These are phyloP conservation scores for Haplosporangium sp. DNA, from an alignment of 371 early-diverging fungal genomes.

Conservation along the genomic window DNA sequence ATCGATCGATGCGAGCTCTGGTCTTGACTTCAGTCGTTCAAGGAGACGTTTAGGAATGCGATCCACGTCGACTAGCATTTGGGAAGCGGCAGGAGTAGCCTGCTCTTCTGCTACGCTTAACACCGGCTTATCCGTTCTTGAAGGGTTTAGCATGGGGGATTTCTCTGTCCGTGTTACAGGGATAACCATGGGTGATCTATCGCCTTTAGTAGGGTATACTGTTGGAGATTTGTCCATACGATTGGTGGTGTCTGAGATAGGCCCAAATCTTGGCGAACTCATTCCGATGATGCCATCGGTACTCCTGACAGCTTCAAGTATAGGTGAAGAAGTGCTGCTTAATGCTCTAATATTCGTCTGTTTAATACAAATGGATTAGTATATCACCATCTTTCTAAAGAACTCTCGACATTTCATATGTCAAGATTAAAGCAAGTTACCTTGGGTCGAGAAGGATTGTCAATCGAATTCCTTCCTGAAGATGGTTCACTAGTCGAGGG, in stretches of 20 bases:
- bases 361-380: no score
- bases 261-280: conserved; percentile 32
- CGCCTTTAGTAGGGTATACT: background rate
- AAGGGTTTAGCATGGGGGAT: conserved; percentile 37
- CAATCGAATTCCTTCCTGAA: conserved; percentile 44
- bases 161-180: conserved; percentile 12
- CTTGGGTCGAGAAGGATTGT: conserved; percentile 33
- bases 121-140: conserved; percentile 10
- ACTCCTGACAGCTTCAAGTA: conserved; percentile 30
- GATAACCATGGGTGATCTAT: conserved; percentile 2
- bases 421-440: conserved; percentile 17
- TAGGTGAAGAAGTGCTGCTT: conserved; percentile 36
- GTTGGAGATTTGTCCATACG: conserved; percentile 12
- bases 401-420: background rate
- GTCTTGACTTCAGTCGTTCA: conserved; percentile 26
- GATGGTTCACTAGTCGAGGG: conserved; percentile 39
- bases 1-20: conserved; percentile 35
- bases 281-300: conserved; percentile 15
- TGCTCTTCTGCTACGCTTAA: conserved; percentile 17
- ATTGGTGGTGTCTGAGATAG: background rate
- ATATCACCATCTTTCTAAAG: no score
- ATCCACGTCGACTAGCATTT: conserved; percentile 41
- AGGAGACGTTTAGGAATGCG: conserved; percentile 51
- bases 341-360: conserved; percentile 4
- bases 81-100: background rate